Percentiles rank a stretch among this genome's conserved stretches.
These are phyloP conservation scores for Raddia distichophylla DNA, from an alignment of 176 grass and related monocot genomes.

Conservation along the genomic window DNA sequence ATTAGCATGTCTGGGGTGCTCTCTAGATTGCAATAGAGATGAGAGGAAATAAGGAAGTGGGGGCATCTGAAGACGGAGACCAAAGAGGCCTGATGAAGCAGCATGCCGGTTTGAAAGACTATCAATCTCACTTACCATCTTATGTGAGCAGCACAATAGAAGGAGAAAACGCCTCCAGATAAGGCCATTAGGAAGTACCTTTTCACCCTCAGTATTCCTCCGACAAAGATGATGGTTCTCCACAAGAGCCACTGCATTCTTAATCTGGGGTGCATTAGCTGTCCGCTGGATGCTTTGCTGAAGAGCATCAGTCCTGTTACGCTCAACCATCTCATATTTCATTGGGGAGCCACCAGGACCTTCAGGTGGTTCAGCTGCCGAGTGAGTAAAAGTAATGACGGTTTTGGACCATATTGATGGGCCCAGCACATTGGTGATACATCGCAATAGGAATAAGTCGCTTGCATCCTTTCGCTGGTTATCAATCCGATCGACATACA, in stretches of 20 bases:
- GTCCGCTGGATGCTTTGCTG: constrained; percentile 71
- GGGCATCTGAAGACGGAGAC: constrained; percentile 43
- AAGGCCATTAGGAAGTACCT: constrained; percentile 83
- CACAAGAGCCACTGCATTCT: constrained; percentile 82
- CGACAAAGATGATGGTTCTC: constrained; percentile 85
- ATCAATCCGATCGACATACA: constrained; percentile 93
- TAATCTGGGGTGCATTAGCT: constrained; percentile 55
- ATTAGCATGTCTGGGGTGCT: constrained; percentile 54
- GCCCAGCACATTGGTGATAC: constrained; percentile 77
- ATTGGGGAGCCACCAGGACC: constrained; percentile 71
- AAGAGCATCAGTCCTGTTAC: constrained; percentile 58
- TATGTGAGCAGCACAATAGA: constrained; percentile 79
- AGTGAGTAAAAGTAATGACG: constrained; percentile 80
- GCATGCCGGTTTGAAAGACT: constrained; percentile 53
- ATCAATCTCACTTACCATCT: constrained; percentile 73
- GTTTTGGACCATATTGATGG: constrained; percentile 67
- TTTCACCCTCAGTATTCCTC: constrained; percentile 74
- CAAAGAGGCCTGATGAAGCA: constrained; percentile 58
- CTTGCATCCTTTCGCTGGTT: constrained; percentile 59
- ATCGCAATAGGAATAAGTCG: constrained; percentile 57
- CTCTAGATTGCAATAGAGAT: constrained; percentile 77
- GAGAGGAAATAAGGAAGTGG: constrained; percentile 80
- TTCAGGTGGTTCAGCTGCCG: constrained; percentile 73
- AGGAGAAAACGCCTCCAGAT: constrained; percentile 76
- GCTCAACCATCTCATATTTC: constrained; percentile 65